Evolutionary conservation across 805 yeast genomes (phyloP), one percentile per base, ranked within the genome.

Genomic region (Saccharomyces jurei): DNA sequence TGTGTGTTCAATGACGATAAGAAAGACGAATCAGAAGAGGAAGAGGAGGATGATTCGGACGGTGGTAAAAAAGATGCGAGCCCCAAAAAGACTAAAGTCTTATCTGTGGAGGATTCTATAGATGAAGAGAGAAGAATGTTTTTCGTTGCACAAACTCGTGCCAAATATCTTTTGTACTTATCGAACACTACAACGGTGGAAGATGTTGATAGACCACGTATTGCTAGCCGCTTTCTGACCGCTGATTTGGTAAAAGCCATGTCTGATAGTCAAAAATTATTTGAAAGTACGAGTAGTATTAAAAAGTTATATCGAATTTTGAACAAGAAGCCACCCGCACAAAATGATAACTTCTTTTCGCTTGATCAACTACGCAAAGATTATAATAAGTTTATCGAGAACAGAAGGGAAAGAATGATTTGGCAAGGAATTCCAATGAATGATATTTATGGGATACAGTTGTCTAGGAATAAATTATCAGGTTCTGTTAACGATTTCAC

Each of bases 71-170:
- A 36, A 21, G 25, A 17, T 36, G 17, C 44, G 29, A 13, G 29
- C 46, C 14, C 47, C 46, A 41, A 49, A 50, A 59, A 57, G 47
- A 53, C 47, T 46, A 58, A 58, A 25, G 51, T 53, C 6, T 46
- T 31, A n/a, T 41, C 49, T 8, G 47, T 54, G 5, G 63, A 58
- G 4, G 68, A 63, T 11, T 60, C 71, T 10, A 46, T 81, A 1
- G 79, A 86, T 58, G 98, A 92, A 69, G 97, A 90, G 63, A 71
- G 96, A 53, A 69, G 98, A 50, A 81, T 92, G 60, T 78, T 90
- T 56, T 94, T 89, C 67, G 99, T 94, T 11, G 96, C 96, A 0
- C 74, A 84, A 48, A 92, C 97, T 0, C 76, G 99, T 58, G 95
- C 97, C 0, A 85, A 86, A 66, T 69, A 69, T 3, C 62, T 83